Evolutionary conservation across 371 early-diverging fungal genomes (phyloP), one percentile per base, ranked within the genome.

Genomic region (Haplosporangium sp.): DNA sequence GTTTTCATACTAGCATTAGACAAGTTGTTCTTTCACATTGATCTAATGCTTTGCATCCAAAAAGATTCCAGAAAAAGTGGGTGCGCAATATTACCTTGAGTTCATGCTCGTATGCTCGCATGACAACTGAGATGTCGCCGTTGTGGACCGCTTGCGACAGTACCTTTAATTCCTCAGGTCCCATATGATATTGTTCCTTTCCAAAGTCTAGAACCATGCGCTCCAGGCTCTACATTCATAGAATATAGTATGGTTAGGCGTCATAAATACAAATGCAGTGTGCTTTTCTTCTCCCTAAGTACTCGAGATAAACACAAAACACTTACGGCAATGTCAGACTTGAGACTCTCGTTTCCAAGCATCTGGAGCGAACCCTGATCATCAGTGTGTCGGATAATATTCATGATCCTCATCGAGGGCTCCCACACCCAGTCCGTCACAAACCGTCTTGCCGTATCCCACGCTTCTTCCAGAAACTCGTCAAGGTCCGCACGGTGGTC

Each of bases 141-240:
- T 88, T 85, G 14, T 88, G 83, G 9, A 92, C 88, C 37, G 84
- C 76, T 9, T 76, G 64, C 0, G 85, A 59, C 9, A 93, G 53
- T 10, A 52, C 53, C 5, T 70, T 59, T 0, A 89, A 53, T 1
- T 89, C 86, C 5, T 62, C 73, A 2, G 73, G 74, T 20, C 82
- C 66, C 8, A 87, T 54, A 9, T 85, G 70, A 43, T 86, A 83
- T 41, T 90, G 85, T 18, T 92, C 89, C 48, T 73, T 72, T 16
- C 93, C 95, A 85, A 95, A 96, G 2, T 91, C 88, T 14, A 92
- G 71, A 5, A 95, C 94, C 97, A 98, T 98, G 8, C 93, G 82
- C 65, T 96, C 96, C 20, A 97, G 82, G 54, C 95, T 93, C 87
- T 92, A 74, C 29, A 80, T 36, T 20, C 13, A 64, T 18, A 20